Base-by-base conservation (phyloP, 441 rosid genomes). In the Lepidium campestre region DNA sequence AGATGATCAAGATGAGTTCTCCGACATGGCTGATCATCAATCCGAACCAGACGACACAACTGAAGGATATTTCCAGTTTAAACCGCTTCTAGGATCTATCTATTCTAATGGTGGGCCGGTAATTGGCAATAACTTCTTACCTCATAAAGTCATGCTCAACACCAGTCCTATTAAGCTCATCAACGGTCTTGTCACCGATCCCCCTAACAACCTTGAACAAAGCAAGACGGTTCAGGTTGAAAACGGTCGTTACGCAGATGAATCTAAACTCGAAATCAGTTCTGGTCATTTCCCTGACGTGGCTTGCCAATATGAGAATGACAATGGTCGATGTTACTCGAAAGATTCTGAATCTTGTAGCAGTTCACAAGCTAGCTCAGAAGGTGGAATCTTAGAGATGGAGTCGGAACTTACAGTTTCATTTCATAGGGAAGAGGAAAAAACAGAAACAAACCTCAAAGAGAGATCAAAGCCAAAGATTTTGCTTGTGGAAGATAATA, bases 401-500 rank as follows among this genome's bases (percentile, higher is more conserved):
- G 80, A 50, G 15, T 60, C 74, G 37, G 84, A 77, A 50, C 37
- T 57, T 22, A 61, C 69, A 37, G 73, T 54, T 55, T 57, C 85
- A 40, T 55, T 79, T 65, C 75, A 39, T 5, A 70, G 40, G 48
- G 66, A 66, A 65, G 90, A 82, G 58, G 85, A 70, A 59, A 41
- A 65, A 56, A 42, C 62, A 3, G 76, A 83, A 22, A 42, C 42
- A 17, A 56, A 74, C 58, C 47, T 58, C 29, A 65, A 63, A 47
- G 82, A 77, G 75, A 57, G 15, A 68, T 34, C 75, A 52, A 82
- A 73, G 76, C 96, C 97, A 11, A 89, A 83, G 81, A 86, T 94
- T 67, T 87, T 94, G 59, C 94, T 94, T n/a, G 97, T 86, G 46
- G 97, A 94, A 82, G 99, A 94, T 70, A 91, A 86, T 74, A 91